These are phyloP conservation scores for Astragalus membranaceus DNA, from an alignment of 306 rosid species.

Conservation along the genomic window DNA sequence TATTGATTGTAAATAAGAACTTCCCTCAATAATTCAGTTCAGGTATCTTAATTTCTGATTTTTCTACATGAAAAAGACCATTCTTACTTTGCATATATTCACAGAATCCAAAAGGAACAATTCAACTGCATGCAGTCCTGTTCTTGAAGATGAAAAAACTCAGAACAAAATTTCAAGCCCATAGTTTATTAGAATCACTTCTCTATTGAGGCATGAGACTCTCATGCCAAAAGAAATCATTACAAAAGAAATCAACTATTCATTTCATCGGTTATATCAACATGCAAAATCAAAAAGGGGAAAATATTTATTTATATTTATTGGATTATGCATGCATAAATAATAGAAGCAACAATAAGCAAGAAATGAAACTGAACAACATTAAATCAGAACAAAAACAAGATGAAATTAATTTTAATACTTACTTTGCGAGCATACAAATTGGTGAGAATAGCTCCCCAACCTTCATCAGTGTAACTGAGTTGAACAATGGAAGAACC, in stretches of 20 bases:
- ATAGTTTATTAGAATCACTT: background rate
- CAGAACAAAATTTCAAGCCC: background rate
- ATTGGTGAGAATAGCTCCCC: constrained; percentile 73
- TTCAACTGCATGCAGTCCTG: constrained; percentile 5
- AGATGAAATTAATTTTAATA: background rate
- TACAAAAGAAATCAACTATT: background rate
- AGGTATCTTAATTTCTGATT: background rate
- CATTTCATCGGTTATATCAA: background rate
- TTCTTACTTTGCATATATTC: background rate
- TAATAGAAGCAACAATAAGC: background rate
- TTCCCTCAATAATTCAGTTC: constrained; percentile 13
- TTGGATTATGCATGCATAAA: background rate
- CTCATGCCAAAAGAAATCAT: too few species aligned
- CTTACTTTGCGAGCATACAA: constrained; percentile 63
- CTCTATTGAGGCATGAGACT: background rate
- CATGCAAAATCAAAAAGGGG: background rate
- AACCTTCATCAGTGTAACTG: constrained; percentile 54
- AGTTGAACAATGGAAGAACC: constrained; percentile 80
- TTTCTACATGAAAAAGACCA: background rate
- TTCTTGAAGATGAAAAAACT: background rate
- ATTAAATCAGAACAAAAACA: background rate
- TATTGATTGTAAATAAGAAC: background rate
- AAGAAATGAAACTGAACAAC: background rate
- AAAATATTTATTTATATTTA: background rate
- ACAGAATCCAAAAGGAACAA: background rate